A percentile compares a stretch with the other conserved stretches of the same genome.
These are phyloP conservation scores for Gymnopilus junonius DNA, from an alignment of 768 basidiomycete genomes.

Conservation along the genomic window DNA sequence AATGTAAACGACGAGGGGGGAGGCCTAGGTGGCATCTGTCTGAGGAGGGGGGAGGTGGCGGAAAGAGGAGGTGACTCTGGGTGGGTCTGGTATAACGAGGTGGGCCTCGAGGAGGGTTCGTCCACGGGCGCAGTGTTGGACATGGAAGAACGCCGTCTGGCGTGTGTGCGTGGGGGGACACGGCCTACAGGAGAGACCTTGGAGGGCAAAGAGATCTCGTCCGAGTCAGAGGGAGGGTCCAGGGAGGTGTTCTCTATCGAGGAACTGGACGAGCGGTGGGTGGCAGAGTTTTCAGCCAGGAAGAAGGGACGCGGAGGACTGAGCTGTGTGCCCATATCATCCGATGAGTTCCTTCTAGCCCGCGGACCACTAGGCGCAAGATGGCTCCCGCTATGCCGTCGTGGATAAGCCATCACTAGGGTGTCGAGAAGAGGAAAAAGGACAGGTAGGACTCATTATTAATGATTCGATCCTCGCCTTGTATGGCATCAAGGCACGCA, in stretches of 20 bases:
- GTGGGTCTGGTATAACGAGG: background rate
- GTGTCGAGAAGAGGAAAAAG: background rate
- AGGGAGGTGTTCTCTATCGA: slow-evolving; percentile 15
- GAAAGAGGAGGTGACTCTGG: background rate
- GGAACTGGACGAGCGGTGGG: slow-evolving; percentile 16
- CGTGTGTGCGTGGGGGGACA: background rate
- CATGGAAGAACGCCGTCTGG: slow-evolving; percentile 17
- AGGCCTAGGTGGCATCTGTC: slow-evolving; percentile 19
- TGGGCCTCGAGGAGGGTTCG: background rate
- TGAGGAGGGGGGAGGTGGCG: slow-evolving; percentile 1
- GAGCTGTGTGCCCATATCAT: slow-evolving; percentile 11
- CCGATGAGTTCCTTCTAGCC: background rate
- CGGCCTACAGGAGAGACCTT: background rate
- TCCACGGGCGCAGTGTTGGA: background rate
- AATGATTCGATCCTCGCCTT: background rate
- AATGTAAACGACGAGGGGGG: slow-evolving; percentile 43
- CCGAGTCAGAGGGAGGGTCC: slow-evolving; percentile 10
- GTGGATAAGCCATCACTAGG: slow-evolving; percentile 22
- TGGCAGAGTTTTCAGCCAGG: slow-evolving; percentile 16
- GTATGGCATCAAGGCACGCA: background rate
- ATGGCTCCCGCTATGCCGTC: slow-evolving; percentile 11
- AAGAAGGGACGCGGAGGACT: slow-evolving; percentile 32
- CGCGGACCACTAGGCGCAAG: slow-evolving; percentile 5
- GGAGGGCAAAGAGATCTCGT: slow-evolving; percentile 4
- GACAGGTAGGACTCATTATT: background rate